phyloP scores from a whole-genome alignment of 2,329 filamentous ascomycete species.

The Mollisiaceae sp. region DNA sequence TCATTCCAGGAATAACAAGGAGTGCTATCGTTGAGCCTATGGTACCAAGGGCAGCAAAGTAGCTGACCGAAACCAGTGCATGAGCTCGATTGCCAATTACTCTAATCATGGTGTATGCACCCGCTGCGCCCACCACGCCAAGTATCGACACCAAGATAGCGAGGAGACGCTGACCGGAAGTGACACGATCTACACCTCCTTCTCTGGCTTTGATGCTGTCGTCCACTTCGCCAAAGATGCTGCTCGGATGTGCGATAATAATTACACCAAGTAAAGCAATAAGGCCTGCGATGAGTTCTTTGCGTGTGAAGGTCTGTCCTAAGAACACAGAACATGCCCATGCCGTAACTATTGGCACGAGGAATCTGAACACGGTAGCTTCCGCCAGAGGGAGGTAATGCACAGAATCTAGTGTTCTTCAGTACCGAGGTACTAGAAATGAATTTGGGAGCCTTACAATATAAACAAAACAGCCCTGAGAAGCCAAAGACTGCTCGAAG shows the following conservation, averaged over 20 bases:
- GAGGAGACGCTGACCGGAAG: conserved; percentile 48
- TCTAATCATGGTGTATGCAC: conserved; percentile 76
- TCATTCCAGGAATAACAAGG: conserved; percentile 52
- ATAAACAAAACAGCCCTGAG: conserved; percentile 73
- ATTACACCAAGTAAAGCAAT: conserved; percentile 81
- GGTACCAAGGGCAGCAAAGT: conserved; percentile 75
- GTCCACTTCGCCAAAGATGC: conserved; percentile 33
- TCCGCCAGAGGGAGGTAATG: conserved; percentile 86
- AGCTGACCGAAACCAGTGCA: conserved; percentile 84
- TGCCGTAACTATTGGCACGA: conserved; percentile 80
- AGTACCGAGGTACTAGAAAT: background rate
- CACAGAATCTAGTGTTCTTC: conserved; percentile 37
- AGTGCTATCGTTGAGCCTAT: conserved; percentile 64
- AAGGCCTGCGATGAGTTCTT: conserved; percentile 76
- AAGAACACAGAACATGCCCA: conserved; percentile 78
- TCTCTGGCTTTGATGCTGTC: conserved; percentile 19
- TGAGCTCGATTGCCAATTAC: conserved; percentile 83
- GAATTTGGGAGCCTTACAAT: conserved; percentile 31
- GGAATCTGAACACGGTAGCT: conserved; percentile 87
- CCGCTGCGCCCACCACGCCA: conserved; percentile 77
- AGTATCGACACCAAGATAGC: conserved; percentile 76
- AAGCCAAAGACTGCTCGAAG: conserved; percentile 73
- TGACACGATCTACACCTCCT: conserved; percentile 31
- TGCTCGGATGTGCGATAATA: conserved; percentile 72
- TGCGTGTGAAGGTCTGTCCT: conserved; percentile 76